Evolutionary conservation across 805 yeast species (phyloP), one percentile per base, ranked within the genome.

Genomic region (Pichia rugopelliculosa): DNA sequence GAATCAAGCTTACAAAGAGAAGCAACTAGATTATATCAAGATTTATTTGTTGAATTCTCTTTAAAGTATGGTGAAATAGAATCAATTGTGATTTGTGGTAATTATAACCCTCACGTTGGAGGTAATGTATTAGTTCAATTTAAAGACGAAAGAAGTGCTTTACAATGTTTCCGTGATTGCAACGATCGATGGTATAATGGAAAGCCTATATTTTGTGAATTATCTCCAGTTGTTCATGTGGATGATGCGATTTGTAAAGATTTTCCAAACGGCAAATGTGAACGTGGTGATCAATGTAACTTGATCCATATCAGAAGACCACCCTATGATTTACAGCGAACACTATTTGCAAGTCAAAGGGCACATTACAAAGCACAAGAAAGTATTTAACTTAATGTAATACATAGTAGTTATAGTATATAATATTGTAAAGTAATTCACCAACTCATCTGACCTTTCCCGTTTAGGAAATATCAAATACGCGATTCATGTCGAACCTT

Each of bases 81-180:
- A 36, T 80, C 79, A 33, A 57, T 91, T 52, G 78, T 80, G 0
- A 84, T 91, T 2, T 85, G 95, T 58, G 96, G 85, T 53, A 91
- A 91, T 62, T 80, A 78, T 44, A 86, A 85, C 56, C 80, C 80
- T 54, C 96, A 90, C 61, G 65, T 91, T 49, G 80, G 79, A 52
- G 98, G 98, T 1, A 89, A 88, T 60, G 95, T 90, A 0, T 87
- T 87, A 60, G 77, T 85, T 18, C 73, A 76, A 50, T 90, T 80
- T 61, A 60, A 67, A 27, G 64, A 71, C 23, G 75, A 74, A 20
- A 72, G 71, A 4, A 77, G 75, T 25, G 96, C 96, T 0, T 68
- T 67, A 33, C 64, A 62, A 42, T 90, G 89, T 3, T 72, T 76
- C 33, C 73, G 76, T 41, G 70, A 68, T 46, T 76, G 89, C 58